Evolutionary conservation across 2,329 filamentous ascomycete species (phyloP).

Genomic region (Aspergillus nomiae): DNA sequence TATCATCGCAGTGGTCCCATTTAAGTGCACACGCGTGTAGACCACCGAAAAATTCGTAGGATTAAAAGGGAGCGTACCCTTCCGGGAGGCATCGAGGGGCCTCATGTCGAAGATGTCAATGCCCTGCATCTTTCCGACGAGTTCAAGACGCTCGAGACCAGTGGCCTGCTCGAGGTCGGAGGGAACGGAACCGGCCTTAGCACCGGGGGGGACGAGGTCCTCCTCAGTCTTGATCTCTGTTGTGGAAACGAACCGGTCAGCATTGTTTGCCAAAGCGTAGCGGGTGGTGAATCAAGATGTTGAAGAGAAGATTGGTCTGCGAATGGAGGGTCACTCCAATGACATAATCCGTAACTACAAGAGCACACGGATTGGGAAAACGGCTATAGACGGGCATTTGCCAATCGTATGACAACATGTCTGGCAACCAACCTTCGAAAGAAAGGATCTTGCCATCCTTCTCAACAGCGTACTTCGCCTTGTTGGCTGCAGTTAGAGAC

Average conservation of each 20-base stretch:
- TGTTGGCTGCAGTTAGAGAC: constrained; percentile 31
- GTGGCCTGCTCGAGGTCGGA: constrained; percentile 95
- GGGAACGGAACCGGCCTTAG: constrained; percentile 77
- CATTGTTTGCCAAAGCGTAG: constrained; percentile 10
- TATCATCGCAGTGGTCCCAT: background rate
- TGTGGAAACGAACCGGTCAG: constrained; percentile 14
- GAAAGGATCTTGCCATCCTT: constrained; percentile 46
- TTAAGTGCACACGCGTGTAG: background rate
- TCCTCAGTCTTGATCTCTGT: constrained; percentile 78
- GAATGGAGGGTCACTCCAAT: constrained; percentile 7
- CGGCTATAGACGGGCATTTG: constrained; percentile 15
- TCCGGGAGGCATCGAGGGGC: constrained; percentile 86
- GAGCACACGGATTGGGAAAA: background rate
- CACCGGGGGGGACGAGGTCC: constrained; percentile 87
- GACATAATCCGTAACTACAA: constrained; percentile 1
- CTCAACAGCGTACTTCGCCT: constrained; percentile 44
- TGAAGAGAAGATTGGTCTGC: background rate
- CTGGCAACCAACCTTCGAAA: constrained; percentile 45
- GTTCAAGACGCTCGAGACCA: constrained; percentile 97
- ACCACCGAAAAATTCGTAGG: background rate
- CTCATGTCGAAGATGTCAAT: constrained; percentile 98
- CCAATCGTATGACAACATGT: constrained; percentile 8
- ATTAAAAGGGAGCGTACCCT: constrained; percentile 59
- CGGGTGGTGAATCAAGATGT: background rate
- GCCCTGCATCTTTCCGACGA: constrained; percentile 99